These are phyloP conservation scores for Eragrostis tef DNA, from an alignment of 202 grass and related monocot genomes.

Conservation along the genomic window DNA sequence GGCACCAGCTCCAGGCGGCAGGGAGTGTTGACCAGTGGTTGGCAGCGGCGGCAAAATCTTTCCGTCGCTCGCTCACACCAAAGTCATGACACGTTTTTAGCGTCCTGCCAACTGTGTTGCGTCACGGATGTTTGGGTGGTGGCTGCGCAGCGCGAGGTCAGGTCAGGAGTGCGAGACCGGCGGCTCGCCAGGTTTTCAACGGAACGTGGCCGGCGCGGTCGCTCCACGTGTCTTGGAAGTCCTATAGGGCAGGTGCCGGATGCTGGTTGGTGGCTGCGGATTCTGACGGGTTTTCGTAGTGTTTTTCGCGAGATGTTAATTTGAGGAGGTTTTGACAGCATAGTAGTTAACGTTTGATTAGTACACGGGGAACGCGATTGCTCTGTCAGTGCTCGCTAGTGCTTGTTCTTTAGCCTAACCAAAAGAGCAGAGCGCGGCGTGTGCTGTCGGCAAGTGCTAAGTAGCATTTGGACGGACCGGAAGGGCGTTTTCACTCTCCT, in stretches of 20 bases:
- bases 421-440: not conserved
- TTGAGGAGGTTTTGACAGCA: not conserved
- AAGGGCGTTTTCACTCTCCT: not conserved
- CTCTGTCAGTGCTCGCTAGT: not conserved
- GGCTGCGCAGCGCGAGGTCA: not conserved
- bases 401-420: not conserved
- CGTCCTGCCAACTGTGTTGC: not conserved
- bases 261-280: not conserved
- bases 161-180: not conserved
- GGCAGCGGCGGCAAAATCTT: not conserved
- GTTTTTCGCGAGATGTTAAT: no score
- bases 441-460: slow-evolving; percentile 22
- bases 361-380: not conserved
- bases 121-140: not conserved
- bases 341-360: slow-evolving; percentile 5
- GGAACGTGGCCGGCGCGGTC: slow-evolving; percentile 16
- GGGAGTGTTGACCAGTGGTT: not conserved
- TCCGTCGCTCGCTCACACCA: not conserved
- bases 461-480: slow-evolving; percentile 31
- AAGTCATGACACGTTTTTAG: not conserved
- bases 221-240: slow-evolving; percentile 12
- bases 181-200: not conserved
- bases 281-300: not conserved
- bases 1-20: not conserved
- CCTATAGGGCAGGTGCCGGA: not conserved